Conservation (phyloP, 2,329 filamentous ascomycete species). For the Penicillium sp. region DNA sequence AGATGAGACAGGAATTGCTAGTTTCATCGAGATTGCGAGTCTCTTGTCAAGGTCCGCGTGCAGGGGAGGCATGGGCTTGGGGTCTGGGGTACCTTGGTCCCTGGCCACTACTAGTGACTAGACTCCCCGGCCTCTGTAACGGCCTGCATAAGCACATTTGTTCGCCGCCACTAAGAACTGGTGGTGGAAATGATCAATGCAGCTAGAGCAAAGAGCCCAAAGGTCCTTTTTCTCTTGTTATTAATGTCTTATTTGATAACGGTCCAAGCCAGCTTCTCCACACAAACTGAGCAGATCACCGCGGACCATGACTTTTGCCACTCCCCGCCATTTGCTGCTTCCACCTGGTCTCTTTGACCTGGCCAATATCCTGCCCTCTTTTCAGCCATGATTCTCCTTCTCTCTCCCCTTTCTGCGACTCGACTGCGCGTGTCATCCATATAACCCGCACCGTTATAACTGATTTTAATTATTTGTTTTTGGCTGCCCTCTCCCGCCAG, state of each 20-base stretch:
- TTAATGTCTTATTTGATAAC: not conserved
- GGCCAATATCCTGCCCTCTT: not conserved
- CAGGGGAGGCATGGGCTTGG: not conserved
- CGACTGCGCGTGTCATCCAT: not conserved
- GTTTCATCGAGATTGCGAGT: not conserved
- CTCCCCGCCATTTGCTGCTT: conserved; percentile 10
- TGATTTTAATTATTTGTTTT: not conserved
- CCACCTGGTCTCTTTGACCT: not conserved
- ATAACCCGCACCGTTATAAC: not conserved
- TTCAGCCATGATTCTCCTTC: not conserved
- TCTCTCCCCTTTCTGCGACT: not conserved
- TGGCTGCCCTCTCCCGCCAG: not conserved
- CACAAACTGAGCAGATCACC: conserved; percentile 7
- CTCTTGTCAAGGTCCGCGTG: not conserved
- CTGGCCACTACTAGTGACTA: not conserved
- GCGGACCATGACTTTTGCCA: conserved; percentile 16
- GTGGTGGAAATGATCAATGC: not conserved
- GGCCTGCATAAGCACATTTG: not conserved
- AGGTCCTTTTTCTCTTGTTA: not conserved
- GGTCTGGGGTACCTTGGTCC: not conserved
- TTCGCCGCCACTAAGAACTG: not conserved
- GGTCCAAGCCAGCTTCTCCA: conserved; percentile 6
- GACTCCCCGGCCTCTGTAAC: not conserved
- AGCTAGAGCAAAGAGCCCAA: not conserved
- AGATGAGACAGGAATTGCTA: not conserved